A percentile compares a stretch with the other conserved stretches of the same genome.
Conservation (phyloP, 2,329 filamentous ascomycete species). For the Hirsutella minnesotensis region DNA sequence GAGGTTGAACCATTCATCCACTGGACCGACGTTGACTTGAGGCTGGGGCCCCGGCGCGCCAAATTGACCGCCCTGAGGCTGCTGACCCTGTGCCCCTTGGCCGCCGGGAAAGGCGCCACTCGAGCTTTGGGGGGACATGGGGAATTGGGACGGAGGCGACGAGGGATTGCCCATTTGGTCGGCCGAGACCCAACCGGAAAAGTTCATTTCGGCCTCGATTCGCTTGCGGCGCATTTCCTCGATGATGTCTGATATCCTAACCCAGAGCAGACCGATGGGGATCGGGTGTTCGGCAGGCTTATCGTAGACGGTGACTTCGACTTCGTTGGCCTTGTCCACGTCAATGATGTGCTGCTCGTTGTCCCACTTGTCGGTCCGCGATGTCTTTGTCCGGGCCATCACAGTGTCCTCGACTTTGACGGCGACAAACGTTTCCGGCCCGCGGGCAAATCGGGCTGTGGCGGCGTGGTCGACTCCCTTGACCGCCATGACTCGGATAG, state of each 20-base stretch:
- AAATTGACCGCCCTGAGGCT: slow-evolving; percentile 15
- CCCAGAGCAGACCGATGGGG: slow-evolving; percentile 91
- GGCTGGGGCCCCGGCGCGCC: slow-evolving; percentile 30
- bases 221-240: slow-evolving; percentile 96
- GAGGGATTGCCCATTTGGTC: slow-evolving; percentile 70
- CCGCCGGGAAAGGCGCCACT: slow-evolving; percentile 33
- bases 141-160: slow-evolving; percentile 42
- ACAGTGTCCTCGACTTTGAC: slow-evolving; percentile 95
- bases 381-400: slow-evolving; percentile 75
- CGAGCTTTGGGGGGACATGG: slow-evolving; percentile 34
- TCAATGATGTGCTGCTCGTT: slow-evolving; percentile 85
- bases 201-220: slow-evolving; percentile 91
- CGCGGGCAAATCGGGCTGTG: slow-evolving; percentile 71
- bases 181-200: slow-evolving; percentile 91
- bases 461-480: slow-evolving; percentile 92
- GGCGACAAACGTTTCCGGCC: slow-evolving; percentile 88
- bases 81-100: slow-evolving; percentile 24
- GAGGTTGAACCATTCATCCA: slow-evolving; percentile 94
- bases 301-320: slow-evolving; percentile 95
- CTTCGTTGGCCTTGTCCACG: slow-evolving; percentile 97
- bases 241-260: slow-evolving; percentile 90
- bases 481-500: slow-evolving; percentile 76
- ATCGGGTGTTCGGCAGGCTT: slow-evolving; percentile 83
- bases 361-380: slow-evolving; percentile 81
- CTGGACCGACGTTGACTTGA: slow-evolving; percentile 45